Base-by-base conservation (phyloP, 768 basidiomycete genomes). In the Leccinum sublutescens region DNA sequence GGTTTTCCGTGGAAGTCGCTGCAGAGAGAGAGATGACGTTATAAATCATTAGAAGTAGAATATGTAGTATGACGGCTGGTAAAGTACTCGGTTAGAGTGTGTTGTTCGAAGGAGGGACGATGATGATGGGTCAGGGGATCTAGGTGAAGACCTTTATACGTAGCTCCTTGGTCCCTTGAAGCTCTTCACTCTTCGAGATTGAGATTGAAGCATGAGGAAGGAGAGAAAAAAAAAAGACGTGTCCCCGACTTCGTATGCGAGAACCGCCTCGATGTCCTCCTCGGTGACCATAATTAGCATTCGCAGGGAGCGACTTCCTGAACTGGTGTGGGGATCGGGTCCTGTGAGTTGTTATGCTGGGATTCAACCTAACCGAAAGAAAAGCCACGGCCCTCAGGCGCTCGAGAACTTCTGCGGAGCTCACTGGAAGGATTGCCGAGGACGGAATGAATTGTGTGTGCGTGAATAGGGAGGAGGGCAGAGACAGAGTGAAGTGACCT, bases 1-100 rank as follows among this genome's bases (percentile, higher is more conserved):
- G 75, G 59, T 80, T 75, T 54, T 85, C 83, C 5, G 75, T 68
- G 49, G 79, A 76, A 17, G 75, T 78, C 15, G 82, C 80, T 9
- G 77, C 73, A 50, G 76, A 69, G 55, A 84, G 75, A 45, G 76
- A 70, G 56, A 84, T 74, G 61, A 79, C 70, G 63, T 63, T 67
- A 67, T 72, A 71, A 60, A 64, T 56, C 65, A 71, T 74, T 54
- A 60, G 45, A 5, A 43, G 58, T 11, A 59, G 58, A 54, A 60
- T 38, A 50, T 23, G 55, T 34, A 57, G 55, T 34, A 59, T 60
- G 62, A 60, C 55, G 27, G 27, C 9, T 54, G 43, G 19, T 19
- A 19, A 45, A 45, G 43, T 45, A 45, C 43, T 45, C 43, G 43
- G 19, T 45, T 45, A 45, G 40, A 10, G n/a, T 45, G 33, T 31